Percentiles rank a stretch among this genome's conserved stretches.
These are phyloP conservation scores for Hydrangea macrophylla DNA, from an alignment of 148 eudicot species.

Conservation along the genomic window DNA sequence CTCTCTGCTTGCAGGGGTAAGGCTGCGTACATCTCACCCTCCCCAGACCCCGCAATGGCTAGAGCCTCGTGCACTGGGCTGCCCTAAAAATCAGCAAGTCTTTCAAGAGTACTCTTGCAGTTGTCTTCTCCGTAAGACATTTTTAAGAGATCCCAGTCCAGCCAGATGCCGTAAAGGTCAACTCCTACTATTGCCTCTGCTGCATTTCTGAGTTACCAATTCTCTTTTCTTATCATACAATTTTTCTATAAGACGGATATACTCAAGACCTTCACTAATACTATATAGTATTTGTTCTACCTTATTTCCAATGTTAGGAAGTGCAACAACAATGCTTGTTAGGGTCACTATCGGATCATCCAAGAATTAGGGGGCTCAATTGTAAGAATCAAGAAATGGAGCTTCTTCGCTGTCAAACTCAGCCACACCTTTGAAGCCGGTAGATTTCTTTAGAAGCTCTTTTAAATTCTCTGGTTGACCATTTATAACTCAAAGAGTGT, in stretches of 20 bases:
- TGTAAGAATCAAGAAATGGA: neutral
- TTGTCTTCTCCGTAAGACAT: neutral
- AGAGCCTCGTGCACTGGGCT: no score
- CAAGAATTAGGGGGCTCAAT: neutral
- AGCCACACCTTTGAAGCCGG: neutral
- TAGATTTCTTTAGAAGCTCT: constrained; percentile 7
- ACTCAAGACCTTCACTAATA: neutral
- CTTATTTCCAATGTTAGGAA: neutral
- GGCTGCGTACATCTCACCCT: no score
- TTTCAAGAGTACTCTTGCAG: neutral
- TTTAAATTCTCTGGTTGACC: constrained; percentile 10
- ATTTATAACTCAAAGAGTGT: no score
- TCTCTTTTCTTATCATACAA: neutral
- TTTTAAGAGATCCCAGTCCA: neutral
- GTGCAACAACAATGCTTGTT: neutral
- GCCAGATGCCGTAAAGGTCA: neutral
- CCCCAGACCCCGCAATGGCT: no score
- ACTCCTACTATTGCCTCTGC: neutral
- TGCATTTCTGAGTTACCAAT: neutral
- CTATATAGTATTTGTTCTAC: neutral
- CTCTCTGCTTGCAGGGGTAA: no score
- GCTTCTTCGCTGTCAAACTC: neutral
- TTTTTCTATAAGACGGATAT: neutral
- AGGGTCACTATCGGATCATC: neutral
- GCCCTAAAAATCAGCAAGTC: no score